phyloP scores from a whole-genome alignment of 805 yeast genomes.

The Kluyveromyces aestuarii region DNA sequence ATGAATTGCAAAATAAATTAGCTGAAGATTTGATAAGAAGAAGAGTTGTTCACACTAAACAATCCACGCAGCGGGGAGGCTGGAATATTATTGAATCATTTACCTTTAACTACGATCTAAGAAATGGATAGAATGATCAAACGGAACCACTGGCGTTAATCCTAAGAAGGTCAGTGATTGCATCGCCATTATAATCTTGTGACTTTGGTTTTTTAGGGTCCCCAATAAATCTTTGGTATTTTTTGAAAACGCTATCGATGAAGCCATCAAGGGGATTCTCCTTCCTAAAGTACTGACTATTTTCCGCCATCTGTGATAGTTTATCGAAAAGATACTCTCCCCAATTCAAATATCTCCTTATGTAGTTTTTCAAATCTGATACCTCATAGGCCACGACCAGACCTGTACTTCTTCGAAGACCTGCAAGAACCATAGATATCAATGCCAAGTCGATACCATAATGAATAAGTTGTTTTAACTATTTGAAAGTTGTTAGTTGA shows the following conservation, averaged over 20 bases:
- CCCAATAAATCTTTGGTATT: slow-evolving; percentile 19
- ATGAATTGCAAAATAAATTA: no score
- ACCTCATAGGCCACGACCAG: slow-evolving; percentile 34
- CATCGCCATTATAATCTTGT: not conserved
- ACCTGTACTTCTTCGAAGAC: slow-evolving; percentile 78
- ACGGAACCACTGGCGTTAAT: no score
- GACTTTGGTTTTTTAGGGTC: not conserved
- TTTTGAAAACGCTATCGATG: slow-evolving; percentile 14
- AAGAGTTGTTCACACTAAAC: no score
- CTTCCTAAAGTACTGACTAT: slow-evolving; percentile 40
- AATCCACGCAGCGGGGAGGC: no score
- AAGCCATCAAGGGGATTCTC: slow-evolving; percentile 17
- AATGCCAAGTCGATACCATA: slow-evolving; percentile 69
- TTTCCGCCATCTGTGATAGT: slow-evolving; percentile 36
- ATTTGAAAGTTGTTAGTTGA: not conserved
- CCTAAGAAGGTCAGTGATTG: no score
- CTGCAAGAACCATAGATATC: slow-evolving; percentile 76
- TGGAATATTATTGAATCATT: no score
- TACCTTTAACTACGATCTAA: no score
- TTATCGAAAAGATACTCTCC: slow-evolving; percentile 54
- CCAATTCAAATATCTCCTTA: slow-evolving; percentile 43
- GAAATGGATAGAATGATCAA: no score
- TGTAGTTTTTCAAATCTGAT: slow-evolving; percentile 36
- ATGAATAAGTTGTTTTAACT: slow-evolving; percentile 36
- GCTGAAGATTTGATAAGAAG: no score